A percentile compares a stretch with the other conserved stretches of the same genome.
phyloP scores from a whole-genome alignment of 768 basidiomycete genomes.

The Crepidotus variabilis region DNA sequence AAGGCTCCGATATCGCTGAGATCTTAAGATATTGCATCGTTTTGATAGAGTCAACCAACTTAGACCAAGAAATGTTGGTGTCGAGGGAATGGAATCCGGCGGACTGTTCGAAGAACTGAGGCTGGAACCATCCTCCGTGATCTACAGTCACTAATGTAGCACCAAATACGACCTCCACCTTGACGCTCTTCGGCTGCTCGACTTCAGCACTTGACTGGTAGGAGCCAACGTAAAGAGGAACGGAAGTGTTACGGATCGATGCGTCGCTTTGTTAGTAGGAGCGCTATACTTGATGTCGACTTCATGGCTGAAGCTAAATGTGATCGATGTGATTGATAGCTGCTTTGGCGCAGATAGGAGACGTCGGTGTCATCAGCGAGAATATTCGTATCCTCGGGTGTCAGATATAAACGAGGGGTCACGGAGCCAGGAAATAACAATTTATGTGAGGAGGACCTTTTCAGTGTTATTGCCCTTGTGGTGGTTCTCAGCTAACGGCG shows the following conservation, averaged over 20 bases:
- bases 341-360: neutral
- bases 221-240: neutral
- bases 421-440: too few relatives aligned
- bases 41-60: slow-evolving; percentile 7
- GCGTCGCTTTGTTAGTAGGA: too few relatives aligned
- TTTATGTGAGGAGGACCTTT: too few relatives aligned
- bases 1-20: neutral
- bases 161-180: slow-evolving; percentile 8
- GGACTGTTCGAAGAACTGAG: slow-evolving; percentile 12
- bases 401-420: too few relatives aligned
- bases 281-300: too few relatives aligned
- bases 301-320: neutral
- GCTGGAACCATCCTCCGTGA: slow-evolving; percentile 11
- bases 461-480: too few relatives aligned
- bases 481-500: too few relatives aligned
- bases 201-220: neutral
- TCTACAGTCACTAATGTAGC: slow-evolving; percentile 11
- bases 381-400: neutral
- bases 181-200: neutral
- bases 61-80: slow-evolving; percentile 7
- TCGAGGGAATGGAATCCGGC: slow-evolving; percentile 4
- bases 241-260: too few relatives aligned
- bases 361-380: neutral
- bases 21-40: slow-evolving; percentile 7
- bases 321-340: neutral